Conservation (phyloP, 805 yeast species). For the Citeromyces nyonsensis region DNA sequence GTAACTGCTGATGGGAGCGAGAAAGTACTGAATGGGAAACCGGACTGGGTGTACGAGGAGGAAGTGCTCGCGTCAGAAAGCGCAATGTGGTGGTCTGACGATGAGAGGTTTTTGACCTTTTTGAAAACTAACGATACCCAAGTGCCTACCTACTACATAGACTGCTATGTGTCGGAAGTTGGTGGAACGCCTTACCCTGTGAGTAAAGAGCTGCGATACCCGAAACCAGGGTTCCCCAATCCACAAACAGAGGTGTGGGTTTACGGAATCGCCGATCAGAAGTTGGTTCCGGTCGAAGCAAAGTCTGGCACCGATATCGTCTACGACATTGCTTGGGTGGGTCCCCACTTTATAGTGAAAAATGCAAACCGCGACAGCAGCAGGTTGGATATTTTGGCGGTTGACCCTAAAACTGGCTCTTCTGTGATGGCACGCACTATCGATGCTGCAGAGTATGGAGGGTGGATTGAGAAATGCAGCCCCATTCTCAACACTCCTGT, state of each 20-base stretch:
- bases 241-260: conserved; percentile 35
- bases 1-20: conserved; percentile 37
- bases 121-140: conserved; percentile 42
- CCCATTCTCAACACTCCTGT: conserved; percentile 7
- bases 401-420: conserved; percentile 13
- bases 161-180: conserved; percentile 22
- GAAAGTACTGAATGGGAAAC: conserved; percentile 46
- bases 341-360: conserved; percentile 33
- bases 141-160: conserved; percentile 37
- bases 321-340: conserved; percentile 49
- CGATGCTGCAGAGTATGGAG: conserved; percentile 27
- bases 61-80: conserved; percentile 47
- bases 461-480: conserved; percentile 21
- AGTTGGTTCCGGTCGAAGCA: conserved; percentile 10
- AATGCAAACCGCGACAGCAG: conserved; percentile 51
- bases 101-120: conserved; percentile 37
- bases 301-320: conserved; percentile 33
- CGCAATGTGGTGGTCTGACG: conserved; percentile 64
- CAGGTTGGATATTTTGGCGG: conserved; percentile 30
- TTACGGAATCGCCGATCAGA: conserved; percentile 18
- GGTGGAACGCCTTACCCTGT: conserved; percentile 23
- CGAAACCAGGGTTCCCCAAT: conserved; percentile 55
- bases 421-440: conserved; percentile 24
- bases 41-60: conserved; percentile 82
- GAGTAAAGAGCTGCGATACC: conserved; percentile 35